These are phyloP conservation scores for Trichoderma sp. DNA, from an alignment of 2,329 filamentous ascomycete species.

Conservation along the genomic window DNA sequence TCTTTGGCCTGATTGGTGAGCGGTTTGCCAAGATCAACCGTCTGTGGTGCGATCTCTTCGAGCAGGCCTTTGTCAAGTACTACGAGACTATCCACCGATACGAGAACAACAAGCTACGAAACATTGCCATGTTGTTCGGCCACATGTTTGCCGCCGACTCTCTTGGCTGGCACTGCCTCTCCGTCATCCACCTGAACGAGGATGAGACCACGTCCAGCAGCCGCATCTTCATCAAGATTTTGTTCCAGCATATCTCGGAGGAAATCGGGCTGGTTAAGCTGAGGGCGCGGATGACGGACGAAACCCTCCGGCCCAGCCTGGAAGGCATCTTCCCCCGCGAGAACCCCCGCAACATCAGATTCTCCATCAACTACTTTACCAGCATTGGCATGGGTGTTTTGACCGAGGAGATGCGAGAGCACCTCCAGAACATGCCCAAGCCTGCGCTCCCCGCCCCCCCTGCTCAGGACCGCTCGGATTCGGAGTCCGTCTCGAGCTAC, in stretches of 20 bases:
- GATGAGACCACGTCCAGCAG: constrained; percentile 95
- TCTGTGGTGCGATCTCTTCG: constrained; percentile 89
- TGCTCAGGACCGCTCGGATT: constrained; percentile 57
- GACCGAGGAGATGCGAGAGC: constrained; percentile 92
- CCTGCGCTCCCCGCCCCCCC: constrained; percentile 69
- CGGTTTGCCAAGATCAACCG: constrained; percentile 94
- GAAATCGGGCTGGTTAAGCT: constrained; percentile 80
- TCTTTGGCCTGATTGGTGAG: constrained; percentile 91
- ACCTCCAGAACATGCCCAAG: constrained; percentile 84
- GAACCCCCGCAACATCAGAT: constrained; percentile 84
- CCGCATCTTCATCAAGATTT: constrained; percentile 97
- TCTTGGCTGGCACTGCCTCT: constrained; percentile 87
- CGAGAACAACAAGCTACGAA: constrained; percentile 91
- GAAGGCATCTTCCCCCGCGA: constrained; percentile 87
- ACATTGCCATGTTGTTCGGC: constrained; percentile 92
- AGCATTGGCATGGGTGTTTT: constrained; percentile 93
- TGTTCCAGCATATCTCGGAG: constrained; percentile 89
- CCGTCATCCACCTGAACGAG: constrained; percentile 84
- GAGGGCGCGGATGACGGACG: constrained; percentile 71
- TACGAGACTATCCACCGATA: constrained; percentile 97
- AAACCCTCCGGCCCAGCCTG: constrained; percentile 72
- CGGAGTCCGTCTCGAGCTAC: constrained; percentile 74
- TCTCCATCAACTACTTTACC: constrained; percentile 99
- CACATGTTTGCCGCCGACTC: constrained; percentile 85
- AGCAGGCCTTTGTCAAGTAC: constrained; percentile 85